Conservation (phyloP, 179 eudicot genomes). For the Beta corolliflora region DNA sequence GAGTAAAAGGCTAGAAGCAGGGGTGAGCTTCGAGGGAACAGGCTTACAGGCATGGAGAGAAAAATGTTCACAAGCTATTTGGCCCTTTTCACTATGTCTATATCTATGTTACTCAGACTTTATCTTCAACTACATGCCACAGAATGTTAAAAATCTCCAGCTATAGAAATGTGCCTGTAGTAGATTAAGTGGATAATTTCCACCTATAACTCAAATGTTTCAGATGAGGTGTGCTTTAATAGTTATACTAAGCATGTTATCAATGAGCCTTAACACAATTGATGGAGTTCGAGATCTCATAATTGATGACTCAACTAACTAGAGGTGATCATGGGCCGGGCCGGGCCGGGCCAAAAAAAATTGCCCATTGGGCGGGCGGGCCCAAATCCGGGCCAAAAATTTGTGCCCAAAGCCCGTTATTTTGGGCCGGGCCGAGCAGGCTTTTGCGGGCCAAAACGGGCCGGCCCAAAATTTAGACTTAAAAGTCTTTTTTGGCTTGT, state of each 20-base stretch:
- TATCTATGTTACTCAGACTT: not conserved
- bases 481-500: too few relatives aligned
- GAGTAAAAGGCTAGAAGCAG: not conserved
- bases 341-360: too few relatives aligned
- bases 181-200: not conserved
- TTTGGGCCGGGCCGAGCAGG: too few relatives aligned
- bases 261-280: not conserved
- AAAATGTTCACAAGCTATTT: not conserved
- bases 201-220: not conserved
- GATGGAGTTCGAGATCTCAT: not conserved
- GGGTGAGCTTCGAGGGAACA: not conserved
- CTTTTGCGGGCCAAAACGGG: too few relatives aligned
- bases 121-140: not conserved
- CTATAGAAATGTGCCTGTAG: not conserved
- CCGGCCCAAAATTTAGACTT: too few relatives aligned
- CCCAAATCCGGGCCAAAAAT: too few relatives aligned
- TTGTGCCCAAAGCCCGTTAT: too few relatives aligned
- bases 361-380: too few relatives aligned
- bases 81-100: not conserved
- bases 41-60: not conserved
- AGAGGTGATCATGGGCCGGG: too few relatives aligned
- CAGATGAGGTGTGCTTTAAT: not conserved
- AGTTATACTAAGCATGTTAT: not conserved
- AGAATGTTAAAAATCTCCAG: not conserved
- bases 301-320: conserved; percentile 34